Percentiles rank a stretch among this genome's conserved stretches.
Conservation (phyloP, 805 yeast genomes). For the Saturnispora quitensis region DNA sequence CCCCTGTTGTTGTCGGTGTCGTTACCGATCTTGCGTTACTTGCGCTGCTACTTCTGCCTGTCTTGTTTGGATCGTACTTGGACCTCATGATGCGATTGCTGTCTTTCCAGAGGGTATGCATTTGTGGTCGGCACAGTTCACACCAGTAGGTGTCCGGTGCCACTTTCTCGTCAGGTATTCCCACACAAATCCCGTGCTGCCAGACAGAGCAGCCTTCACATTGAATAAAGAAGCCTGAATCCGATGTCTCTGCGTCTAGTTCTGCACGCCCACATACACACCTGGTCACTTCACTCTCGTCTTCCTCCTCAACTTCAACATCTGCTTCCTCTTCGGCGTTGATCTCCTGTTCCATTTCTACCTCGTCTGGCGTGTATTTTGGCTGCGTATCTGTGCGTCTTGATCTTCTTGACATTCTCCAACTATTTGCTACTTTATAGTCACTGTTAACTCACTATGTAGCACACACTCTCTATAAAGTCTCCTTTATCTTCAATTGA, state of each 20-base stretch:
- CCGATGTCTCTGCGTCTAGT: constrained; percentile 31
- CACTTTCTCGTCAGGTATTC: constrained; percentile 60
- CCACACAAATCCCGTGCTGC: constrained; percentile 98
- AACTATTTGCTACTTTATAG: not conserved
- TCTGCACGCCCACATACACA: constrained; percentile 49
- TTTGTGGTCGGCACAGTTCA: constrained; percentile 80
- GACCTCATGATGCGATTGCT: constrained; percentile 40
- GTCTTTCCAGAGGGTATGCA: constrained; percentile 49
- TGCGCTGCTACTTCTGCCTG: constrained; percentile 3
- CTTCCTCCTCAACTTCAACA: constrained; percentile 14
- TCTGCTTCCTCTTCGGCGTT: constrained; percentile 2
- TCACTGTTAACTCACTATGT: not conserved
- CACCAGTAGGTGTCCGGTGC: constrained; percentile 96
- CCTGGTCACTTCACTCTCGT: constrained; percentile 39
- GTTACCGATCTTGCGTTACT: not conserved
- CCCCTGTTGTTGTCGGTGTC: not conserved
- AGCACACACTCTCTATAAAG: not conserved
- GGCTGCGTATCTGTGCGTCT: constrained; percentile 20
- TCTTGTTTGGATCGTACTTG: constrained; percentile 34
- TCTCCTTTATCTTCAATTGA: not conserved
- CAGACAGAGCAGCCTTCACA: constrained; percentile 90
- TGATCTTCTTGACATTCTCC: constrained; percentile 26
- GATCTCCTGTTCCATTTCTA: constrained; percentile 8
- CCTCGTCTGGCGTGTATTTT: constrained; percentile 15
- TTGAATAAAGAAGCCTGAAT: constrained; percentile 62